phyloP scores from a whole-genome alignment of 192 early-diverging fungal species.

The Entomortierella chlamydospora region DNA sequence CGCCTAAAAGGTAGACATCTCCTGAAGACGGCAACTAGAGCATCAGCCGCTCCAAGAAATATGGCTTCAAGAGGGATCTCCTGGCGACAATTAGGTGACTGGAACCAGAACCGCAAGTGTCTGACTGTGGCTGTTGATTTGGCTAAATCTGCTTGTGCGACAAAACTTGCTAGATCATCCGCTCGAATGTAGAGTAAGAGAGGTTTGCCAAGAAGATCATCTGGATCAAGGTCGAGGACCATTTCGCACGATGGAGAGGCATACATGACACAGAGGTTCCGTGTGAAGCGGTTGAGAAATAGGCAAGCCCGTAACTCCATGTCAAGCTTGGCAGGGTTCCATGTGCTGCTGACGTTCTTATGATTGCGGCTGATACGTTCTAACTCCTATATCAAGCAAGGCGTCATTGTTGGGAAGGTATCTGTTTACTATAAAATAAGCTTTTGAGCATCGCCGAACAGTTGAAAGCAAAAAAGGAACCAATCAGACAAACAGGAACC shows the following conservation, averaged over 20 bases:
- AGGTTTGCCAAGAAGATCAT: conserved; percentile 25
- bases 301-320: conserved; percentile 32
- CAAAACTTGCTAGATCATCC: conserved; percentile 33
- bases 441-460: too few species aligned
- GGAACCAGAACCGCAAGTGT: conserved; percentile 43
- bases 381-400: neutral
- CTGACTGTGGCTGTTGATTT: conserved; percentile 23
- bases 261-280: conserved; percentile 27
- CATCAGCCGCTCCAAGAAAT: conserved; percentile 22
- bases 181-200: conserved; percentile 29
- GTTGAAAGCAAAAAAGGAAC: too few species aligned
- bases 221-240: conserved; percentile 9
- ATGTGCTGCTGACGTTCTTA: neutral
- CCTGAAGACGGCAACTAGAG: conserved; percentile 12
- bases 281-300: conserved; percentile 39
- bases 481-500: too few species aligned
- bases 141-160: conserved; percentile 25
- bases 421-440: too few species aligned
- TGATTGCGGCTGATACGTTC: conserved; percentile 25
- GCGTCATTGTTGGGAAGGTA: too few species aligned
- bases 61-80: conserved; percentile 29
- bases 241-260: conserved; percentile 21
- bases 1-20: conserved; percentile 14
- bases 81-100: conserved; percentile 14
- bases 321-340: conserved; percentile 7